phyloP scores from a whole-genome alignment of 2,329 filamentous ascomycete species.

The Fusarium pseudoanthophilum region DNA sequence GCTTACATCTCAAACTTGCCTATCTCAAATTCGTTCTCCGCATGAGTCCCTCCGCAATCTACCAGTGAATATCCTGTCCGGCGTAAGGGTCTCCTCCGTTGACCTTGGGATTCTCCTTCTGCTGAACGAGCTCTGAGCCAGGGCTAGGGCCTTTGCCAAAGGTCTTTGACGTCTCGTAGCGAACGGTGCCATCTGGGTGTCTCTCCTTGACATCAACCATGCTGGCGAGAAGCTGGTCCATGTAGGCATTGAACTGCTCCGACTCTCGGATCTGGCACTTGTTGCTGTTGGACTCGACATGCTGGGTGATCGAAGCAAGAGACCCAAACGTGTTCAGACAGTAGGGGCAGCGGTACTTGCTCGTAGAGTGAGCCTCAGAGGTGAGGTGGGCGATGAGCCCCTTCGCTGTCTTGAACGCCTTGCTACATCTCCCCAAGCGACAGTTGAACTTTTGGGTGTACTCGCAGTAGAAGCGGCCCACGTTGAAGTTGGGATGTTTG shows the following conservation, averaged over 20 bases:
- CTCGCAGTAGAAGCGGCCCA: conserved; percentile 57
- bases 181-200: conserved; percentile 45
- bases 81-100: conserved; percentile 1
- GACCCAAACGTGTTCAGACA: conserved; percentile 57
- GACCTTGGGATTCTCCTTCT: conserved; percentile 4
- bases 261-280: conserved; percentile 57
- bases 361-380: conserved; percentile 54
- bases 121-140: background rate
- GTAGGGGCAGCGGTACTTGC: conserved; percentile 54
- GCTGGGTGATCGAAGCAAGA: conserved; percentile 57
- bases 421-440: conserved; percentile 63
- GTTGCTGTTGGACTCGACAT: conserved; percentile 58
- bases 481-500: conserved; percentile 57
- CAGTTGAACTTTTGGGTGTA: conserved; percentile 62
- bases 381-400: conserved; percentile 57
- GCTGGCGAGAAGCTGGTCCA: conserved; percentile 49
- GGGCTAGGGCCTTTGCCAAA: background rate
- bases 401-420: conserved; percentile 50
- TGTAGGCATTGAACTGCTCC: conserved; percentile 48
- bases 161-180: conserved; percentile 40
- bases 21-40: background rate
- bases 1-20: background rate
- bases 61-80: conserved; percentile 21
- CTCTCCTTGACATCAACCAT: conserved; percentile 42
- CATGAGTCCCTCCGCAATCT: background rate